phyloP scores from a whole-genome alignment of 768 basidiomycete species.

The Asterophora lycoperdoides region DNA sequence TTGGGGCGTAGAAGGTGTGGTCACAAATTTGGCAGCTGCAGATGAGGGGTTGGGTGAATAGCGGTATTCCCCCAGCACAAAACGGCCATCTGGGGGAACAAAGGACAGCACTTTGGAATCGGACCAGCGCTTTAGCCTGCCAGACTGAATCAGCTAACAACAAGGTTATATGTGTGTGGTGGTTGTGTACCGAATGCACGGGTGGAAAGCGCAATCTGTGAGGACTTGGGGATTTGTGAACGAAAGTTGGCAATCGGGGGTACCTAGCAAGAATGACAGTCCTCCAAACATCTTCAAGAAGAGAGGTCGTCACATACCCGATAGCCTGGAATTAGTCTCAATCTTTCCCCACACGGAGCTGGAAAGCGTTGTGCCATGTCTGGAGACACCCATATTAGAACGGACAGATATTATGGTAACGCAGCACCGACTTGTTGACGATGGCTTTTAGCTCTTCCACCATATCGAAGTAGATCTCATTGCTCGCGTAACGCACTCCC shows the following conservation, averaged over 20 bases:
- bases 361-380: constrained; percentile 62
- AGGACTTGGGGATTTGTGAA: constrained; percentile 74
- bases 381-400: constrained; percentile 24
- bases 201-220: constrained; percentile 83
- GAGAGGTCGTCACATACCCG: constrained; percentile 43
- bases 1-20: constrained; percentile 11
- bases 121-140: constrained; percentile 75
- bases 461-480: constrained; percentile 93
- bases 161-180: background rate
- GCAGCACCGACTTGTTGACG: constrained; percentile 60
- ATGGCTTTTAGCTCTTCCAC: constrained; percentile 76
- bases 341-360: constrained; percentile 74
- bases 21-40: constrained; percentile 22
- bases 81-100: constrained; percentile 89
- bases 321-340: constrained; percentile 71
- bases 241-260: constrained; percentile 79
- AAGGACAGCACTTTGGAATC: constrained; percentile 80
- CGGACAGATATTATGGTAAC: background rate
- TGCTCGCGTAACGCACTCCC: constrained; percentile 76
- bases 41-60: constrained; percentile 43
- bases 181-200: constrained; percentile 75
- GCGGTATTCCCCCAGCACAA: constrained; percentile 81
- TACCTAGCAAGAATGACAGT: constrained; percentile 44
- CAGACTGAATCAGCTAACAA: constrained; percentile 6
- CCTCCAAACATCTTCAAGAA: background rate